A percentile compares a stretch with the other conserved stretches of the same genome.
Evolutionary conservation across 176 grass and related monocot genomes (phyloP).

Genomic region (Poa annua): DNA sequence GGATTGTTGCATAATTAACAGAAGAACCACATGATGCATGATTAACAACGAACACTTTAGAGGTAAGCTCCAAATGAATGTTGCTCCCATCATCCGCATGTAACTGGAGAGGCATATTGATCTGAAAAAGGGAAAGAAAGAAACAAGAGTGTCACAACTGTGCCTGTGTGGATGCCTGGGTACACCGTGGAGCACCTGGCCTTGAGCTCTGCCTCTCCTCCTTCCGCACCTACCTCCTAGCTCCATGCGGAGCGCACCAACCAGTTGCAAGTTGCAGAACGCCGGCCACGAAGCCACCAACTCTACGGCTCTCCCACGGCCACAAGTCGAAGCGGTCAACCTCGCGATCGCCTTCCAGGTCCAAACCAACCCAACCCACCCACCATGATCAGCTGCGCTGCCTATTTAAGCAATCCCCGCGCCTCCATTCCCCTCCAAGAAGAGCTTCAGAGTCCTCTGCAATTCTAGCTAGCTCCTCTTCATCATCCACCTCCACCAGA

Average conservation of each 20-base stretch:
- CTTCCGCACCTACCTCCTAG: constrained; percentile 3
- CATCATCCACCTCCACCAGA: not conserved
- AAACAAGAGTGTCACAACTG: not conserved
- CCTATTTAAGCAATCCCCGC: constrained; percentile 62
- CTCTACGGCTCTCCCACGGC: not conserved
- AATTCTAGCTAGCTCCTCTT: constrained; percentile 44
- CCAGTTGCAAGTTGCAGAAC: not conserved
- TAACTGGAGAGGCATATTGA: not conserved
- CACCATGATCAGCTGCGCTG: not conserved
- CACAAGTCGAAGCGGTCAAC: not conserved
- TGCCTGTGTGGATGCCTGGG: not conserved
- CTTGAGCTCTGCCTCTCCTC: not conserved
- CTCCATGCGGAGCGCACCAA: constrained; percentile 25
- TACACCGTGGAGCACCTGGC: constrained; percentile 4
- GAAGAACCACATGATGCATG: constrained; percentile 3
- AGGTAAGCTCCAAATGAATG: not conserved
- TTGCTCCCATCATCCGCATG: not conserved
- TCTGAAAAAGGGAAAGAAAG: not conserved
- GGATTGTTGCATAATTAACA: not conserved
- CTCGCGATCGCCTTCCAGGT: not conserved
- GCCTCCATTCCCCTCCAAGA: constrained; percentile 47
- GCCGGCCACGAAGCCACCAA: not conserved
- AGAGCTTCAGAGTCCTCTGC: constrained; percentile 18
- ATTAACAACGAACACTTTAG: not conserved
- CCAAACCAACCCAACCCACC: constrained; percentile 43